Base-by-base conservation (phyloP, 2,329 filamentous ascomycete species). In the Penicillium sclerotigenum region DNA sequence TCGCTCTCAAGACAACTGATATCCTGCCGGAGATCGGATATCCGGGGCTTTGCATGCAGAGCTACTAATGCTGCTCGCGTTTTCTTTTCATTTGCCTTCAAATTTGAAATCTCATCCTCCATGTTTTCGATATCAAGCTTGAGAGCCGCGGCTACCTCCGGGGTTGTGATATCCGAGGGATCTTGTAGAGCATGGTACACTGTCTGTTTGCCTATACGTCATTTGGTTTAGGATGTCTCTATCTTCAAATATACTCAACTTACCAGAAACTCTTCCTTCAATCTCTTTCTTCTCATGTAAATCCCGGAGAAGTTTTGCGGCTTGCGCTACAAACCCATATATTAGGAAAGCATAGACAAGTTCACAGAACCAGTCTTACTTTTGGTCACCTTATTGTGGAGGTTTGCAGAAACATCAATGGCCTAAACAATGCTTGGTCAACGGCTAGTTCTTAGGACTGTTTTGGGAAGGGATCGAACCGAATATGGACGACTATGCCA, bases 271-370 rank as follows among this genome's bases (percentile, higher is more conserved):
- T 47, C 81, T 81, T 47, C 81, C 83, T 64, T 83, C 82, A 40
- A 88, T 82, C 61, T 83, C 72, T 11, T 81, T 81, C 40, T 77
- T 78, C 61, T 87, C 83, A 57, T 84, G 80, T 68, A 88, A 74
- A 57, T 87, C 84, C 63, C 84, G 86, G 33, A 88, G 73, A 31
- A 83, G 67, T 70, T 87, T 88, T 28, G 79, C 79, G 24, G 84
- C 79, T 41, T 82, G 77, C 13, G 83, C 82, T 65, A 42, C 9
- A 18, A 16, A 22, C 13, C 9, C 80, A 51, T 42, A 28, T 36
- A 33, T 50, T 22, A 45, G 34, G 28, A 33, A 22, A 33, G 50
- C 42, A 50, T 36, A 14, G 18, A 16, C 3, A 26, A 6, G 37
- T 5, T 37, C 59, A 8, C 58, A 65, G 18, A 67, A 56, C 20